Percentiles rank a stretch among this genome's conserved stretches.
These are phyloP conservation scores for Edaphochlamys debaryana DNA, from an alignment of 139 green algal genomes.

Conservation along the genomic window DNA sequence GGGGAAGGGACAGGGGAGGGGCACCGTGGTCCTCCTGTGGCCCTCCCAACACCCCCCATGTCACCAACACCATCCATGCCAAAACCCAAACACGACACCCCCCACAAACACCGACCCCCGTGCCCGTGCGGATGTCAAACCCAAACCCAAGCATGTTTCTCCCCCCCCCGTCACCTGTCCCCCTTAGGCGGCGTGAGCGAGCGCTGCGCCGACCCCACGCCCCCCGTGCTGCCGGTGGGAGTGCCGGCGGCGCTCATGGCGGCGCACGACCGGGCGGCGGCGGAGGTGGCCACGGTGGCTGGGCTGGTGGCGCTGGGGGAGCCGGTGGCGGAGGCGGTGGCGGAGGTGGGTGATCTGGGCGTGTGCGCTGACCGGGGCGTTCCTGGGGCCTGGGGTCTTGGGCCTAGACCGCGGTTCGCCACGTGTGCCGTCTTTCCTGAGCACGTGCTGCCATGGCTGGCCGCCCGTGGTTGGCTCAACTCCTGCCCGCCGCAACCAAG, in stretches of 20 bases:
- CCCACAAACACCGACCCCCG: no score
- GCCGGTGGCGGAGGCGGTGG: constrained; percentile 38
- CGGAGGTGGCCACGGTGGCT: constrained; percentile 31
- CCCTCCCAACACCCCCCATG: no score
- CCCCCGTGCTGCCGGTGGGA: constrained; percentile 22
- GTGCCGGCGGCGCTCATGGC: constrained; percentile 9
- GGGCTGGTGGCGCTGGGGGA: constrained; percentile 36
- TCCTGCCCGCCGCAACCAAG: background rate
- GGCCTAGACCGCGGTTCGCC: no score
- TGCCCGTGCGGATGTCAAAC: no score
- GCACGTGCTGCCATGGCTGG: no score
- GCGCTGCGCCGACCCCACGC: constrained; percentile 31
- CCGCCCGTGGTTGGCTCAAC: background rate
- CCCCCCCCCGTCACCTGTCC: no score
- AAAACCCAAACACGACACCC: no score
- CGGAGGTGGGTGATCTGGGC: constrained; percentile 11
- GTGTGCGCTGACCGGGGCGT: background rate
- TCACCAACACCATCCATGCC: no score
- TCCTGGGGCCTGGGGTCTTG: background rate
- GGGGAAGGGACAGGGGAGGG: background rate
- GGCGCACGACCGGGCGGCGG: constrained; percentile 36
- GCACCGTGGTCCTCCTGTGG: no score
- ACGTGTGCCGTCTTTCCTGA: no score
- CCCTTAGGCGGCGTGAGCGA: constrained; percentile 12
- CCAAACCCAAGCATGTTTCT: no score